Conservation (phyloP, 768 basidiomycete species). For the Leccinum fibrillosum region DNA sequence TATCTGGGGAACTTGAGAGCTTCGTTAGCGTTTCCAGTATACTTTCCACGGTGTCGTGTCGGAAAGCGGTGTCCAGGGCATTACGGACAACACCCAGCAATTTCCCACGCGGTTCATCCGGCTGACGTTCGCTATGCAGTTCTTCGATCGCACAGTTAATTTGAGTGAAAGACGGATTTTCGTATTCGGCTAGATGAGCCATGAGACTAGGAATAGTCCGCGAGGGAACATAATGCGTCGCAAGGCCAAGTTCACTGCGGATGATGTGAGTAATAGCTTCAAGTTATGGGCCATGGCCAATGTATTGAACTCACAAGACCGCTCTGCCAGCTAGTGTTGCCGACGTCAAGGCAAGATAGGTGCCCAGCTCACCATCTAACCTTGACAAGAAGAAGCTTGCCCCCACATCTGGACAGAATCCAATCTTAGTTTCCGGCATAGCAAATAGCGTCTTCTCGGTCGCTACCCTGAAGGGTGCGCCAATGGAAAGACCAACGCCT, state of each 20-base stretch:
- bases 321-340: constrained; percentile 70
- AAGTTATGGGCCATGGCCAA: not conserved
- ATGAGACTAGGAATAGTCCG: constrained; percentile 69
- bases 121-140: constrained; percentile 52
- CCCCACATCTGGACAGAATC: constrained; percentile 91
- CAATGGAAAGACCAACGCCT: constrained; percentile 82
- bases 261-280: constrained; percentile 10
- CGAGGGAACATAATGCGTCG: constrained; percentile 89
- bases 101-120: constrained; percentile 49
- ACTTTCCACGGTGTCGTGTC: constrained; percentile 61
- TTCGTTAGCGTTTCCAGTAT: constrained; percentile 58
- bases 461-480: constrained; percentile 87
- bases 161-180: constrained; percentile 37
- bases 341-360: constrained; percentile 89
- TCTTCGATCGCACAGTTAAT: constrained; percentile 73
- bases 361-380: constrained; percentile 88
- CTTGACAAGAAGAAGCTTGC: constrained; percentile 85
- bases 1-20: constrained; percentile 38
- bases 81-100: constrained; percentile 60
- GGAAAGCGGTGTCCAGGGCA: constrained; percentile 83
- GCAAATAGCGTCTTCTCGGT: constrained; percentile 90
- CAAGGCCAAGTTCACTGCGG: constrained; percentile 82
- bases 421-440: constrained; percentile 97
- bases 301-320: constrained; percentile 65
- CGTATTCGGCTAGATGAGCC: constrained; percentile 53